phyloP scores from a whole-genome alignment of 768 basidiomycete species.

The Rhodotorula graminis region DNA sequence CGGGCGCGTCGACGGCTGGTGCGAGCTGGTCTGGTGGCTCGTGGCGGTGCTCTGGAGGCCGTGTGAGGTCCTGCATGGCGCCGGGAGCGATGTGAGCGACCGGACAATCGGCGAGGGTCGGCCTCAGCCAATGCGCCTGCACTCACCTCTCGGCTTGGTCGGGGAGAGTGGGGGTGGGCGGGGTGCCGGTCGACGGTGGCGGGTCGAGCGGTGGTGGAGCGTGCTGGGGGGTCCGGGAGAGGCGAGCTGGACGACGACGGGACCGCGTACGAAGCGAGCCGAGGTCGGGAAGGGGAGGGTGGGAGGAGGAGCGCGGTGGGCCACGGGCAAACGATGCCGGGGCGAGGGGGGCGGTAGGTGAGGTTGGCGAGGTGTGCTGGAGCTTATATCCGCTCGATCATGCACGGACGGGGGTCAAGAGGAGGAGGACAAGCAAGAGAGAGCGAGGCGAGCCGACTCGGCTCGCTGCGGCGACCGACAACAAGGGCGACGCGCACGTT shows the following conservation, averaged over 20 bases:
- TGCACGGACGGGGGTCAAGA: not conserved
- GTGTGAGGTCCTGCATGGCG: not conserved
- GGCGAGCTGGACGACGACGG: not conserved
- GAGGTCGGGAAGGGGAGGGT: not conserved
- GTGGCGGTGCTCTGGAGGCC: too few relatives aligned
- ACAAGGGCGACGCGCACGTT: not conserved
- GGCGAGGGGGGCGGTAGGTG: not conserved
- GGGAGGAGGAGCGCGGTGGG: not conserved
- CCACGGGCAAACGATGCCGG: constrained; percentile 7
- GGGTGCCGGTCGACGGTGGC: not conserved
- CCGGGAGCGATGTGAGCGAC: not conserved
- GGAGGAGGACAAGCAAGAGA: not conserved
- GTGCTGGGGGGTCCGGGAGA: not conserved
- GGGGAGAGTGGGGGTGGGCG: not conserved
- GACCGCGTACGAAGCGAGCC: not conserved
- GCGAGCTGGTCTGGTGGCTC: not conserved
- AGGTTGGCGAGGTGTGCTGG: too few relatives aligned
- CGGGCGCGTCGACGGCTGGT: not conserved
- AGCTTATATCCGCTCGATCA: constrained; percentile 2
- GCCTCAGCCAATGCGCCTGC: not conserved
- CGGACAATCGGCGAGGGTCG: not conserved
- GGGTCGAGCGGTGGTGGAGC: not conserved
- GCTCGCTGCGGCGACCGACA: not conserved
- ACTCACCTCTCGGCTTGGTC: not conserved
- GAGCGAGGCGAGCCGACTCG: too few relatives aligned